A percentile compares a stretch with the other conserved stretches of the same genome.
Conservation (phyloP, 108 stramenopile species). For the Epipyxis sp. region DNA sequence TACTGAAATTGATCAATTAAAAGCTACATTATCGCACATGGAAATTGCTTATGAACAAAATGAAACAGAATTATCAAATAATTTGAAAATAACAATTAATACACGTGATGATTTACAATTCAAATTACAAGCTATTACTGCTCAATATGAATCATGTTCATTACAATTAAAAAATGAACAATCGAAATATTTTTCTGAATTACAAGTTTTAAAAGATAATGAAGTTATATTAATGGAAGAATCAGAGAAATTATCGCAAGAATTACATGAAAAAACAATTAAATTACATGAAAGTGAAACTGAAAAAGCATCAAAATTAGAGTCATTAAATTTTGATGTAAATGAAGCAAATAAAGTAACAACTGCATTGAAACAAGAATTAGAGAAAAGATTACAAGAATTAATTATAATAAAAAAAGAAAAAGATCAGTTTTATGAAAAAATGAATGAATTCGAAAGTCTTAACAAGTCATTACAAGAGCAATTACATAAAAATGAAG, state of each 20-base stretch:
- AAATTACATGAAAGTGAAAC: not conserved
- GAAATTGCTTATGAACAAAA: too few species aligned
- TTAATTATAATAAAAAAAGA: not conserved
- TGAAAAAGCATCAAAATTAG: not conserved
- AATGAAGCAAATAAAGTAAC: not conserved
- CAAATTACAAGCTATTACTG: not conserved
- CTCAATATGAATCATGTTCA: not conserved
- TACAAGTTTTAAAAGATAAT: constrained; percentile 13
- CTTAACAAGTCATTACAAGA: not conserved
- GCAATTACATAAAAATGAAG: not conserved
- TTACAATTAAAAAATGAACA: not conserved
- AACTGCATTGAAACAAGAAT: not conserved
- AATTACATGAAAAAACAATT: constrained; percentile 18
- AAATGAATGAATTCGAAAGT: not conserved
- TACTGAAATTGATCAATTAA: too few species aligned
- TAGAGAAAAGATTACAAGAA: constrained; percentile 18
- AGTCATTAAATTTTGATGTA: not conserved
- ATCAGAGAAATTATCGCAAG: not conserved
- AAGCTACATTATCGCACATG: too few species aligned
- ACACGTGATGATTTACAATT: not conserved
- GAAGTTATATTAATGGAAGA: not conserved
- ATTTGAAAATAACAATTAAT: too few species aligned
- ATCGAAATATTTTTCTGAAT: not conserved
- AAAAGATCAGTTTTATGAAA: not conserved
- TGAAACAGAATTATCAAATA: too few species aligned